Base-by-base conservation (phyloP, 805 yeast genomes). In the Diddensiella caesifluorescens region DNA sequence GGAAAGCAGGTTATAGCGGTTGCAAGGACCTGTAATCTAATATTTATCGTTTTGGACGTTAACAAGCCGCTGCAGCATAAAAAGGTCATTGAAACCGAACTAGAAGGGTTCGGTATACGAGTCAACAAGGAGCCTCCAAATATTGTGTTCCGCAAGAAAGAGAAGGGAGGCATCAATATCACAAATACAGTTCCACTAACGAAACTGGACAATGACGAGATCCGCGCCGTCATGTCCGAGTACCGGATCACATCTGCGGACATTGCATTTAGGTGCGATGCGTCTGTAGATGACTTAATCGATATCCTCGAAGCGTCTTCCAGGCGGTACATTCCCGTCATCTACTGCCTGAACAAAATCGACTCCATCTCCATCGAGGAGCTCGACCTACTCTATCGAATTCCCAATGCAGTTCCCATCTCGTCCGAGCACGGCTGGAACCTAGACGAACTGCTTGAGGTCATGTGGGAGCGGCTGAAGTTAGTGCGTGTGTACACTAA, bases 1-100 rank as follows among this genome's bases (percentile, higher is more conserved):
- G 97, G 98, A 55, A 77, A 95, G 59, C 98, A 92, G 67, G 98
- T 92, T 42, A 92, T 92, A 66, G 98, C 98, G 2, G 98, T 92
- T 46, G 97, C 97, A n/a, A 77, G 98, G 65, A 87, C 97, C 2
- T 94, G 96, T 62, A 89, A 92, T 61, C 70, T 92, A 56, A 75
- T 92, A 38, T 92, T 92, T 63, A 85, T 92, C 60, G 95, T 92
- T 3, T 70, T 92, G 57, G 99, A 92, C 63, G 98, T 92, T 43
- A 87, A 88, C 67, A 92, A 92, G 61, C 98, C 98, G 3, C 72
- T 92, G 54, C 89, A 83, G 49, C 97, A 92, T 65, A 92, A 92
- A 60, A 83, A 80, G 61, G 83, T 92, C 58, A 88, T 92, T 47
- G 99, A 92, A 66, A 79, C 82, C 55, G 99, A 92, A 65, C 66